phyloP scores from a whole-genome alignment of 2,329 filamentous ascomycete genomes.

The Aspergillus latus region DNA sequence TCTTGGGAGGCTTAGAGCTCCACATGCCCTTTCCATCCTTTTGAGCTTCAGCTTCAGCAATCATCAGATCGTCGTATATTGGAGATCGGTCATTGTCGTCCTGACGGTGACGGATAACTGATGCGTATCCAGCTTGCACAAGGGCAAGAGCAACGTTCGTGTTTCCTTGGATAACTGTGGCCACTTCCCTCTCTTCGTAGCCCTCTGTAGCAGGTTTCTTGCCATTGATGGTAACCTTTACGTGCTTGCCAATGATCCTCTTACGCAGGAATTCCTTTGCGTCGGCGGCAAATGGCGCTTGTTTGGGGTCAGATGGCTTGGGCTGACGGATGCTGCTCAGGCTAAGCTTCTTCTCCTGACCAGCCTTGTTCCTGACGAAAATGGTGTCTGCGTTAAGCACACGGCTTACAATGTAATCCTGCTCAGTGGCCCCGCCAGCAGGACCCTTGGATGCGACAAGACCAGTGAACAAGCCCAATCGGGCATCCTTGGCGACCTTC shows the following conservation, averaged over 20 bases:
- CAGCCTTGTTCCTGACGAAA: conserved; percentile 79
- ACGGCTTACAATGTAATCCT: conserved; percentile 79
- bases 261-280: conserved; percentile 96
- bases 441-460: conserved; percentile 67
- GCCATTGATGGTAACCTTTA: conserved; percentile 84
- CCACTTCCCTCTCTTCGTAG: conserved; percentile 93
- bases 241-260: conserved; percentile 92
- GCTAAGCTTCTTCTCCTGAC: conserved; percentile 83
- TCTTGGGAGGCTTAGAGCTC: conserved; percentile 82
- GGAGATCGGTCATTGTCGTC: conserved; percentile 92
- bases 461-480: conserved; percentile 77
- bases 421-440: conserved; percentile 58
- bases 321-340: conserved; percentile 92
- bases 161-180: conserved; percentile 76
- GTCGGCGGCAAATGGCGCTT: conserved; percentile 84
- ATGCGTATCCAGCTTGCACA: conserved; percentile 90
- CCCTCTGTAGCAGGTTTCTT: conserved; percentile 85
- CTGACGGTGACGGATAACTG: conserved; percentile 90
- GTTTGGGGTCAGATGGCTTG: conserved; percentile 81
- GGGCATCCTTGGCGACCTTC: conserved; percentile 74
- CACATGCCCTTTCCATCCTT: conserved; percentile 91
- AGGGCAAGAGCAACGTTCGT: conserved; percentile 83
- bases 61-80: conserved; percentile 71
- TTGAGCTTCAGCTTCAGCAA: conserved; percentile 62
- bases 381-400: conserved; percentile 87